phyloP scores from a whole-genome alignment of 768 basidiomycete species.

The Rhodotorula babjevae region DNA sequence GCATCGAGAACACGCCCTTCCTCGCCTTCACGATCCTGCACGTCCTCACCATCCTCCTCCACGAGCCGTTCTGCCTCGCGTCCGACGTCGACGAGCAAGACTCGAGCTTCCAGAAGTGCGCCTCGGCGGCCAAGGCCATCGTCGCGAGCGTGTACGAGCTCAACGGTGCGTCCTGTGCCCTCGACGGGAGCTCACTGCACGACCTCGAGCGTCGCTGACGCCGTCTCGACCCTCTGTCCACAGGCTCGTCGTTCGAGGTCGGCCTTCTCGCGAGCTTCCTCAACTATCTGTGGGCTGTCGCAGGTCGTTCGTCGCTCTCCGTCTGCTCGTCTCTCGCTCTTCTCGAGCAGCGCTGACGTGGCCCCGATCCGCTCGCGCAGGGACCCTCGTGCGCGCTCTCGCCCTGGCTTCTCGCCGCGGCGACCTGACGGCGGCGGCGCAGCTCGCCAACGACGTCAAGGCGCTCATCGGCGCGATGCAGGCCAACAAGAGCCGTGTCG shows the following conservation, averaged over 20 bases:
- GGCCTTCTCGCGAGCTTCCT: slow-evolving; percentile 23
- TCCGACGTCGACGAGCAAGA: background rate
- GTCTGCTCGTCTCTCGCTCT: too few relatives aligned
- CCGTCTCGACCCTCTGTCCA: too few relatives aligned
- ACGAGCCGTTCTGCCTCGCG: slow-evolving; percentile 32
- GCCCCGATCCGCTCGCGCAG: background rate
- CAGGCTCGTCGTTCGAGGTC: slow-evolving; percentile 30
- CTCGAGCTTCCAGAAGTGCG: background rate
- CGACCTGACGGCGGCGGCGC: slow-evolving; percentile 1
- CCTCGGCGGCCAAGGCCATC: slow-evolving; percentile 12
- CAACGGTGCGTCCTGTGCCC: background rate
- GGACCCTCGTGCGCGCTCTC: slow-evolving; percentile 22
- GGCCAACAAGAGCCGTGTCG: slow-evolving; percentile 6
- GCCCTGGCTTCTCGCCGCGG: background rate
- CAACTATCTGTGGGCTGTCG: slow-evolving; percentile 22
- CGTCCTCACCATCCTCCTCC: slow-evolving; percentile 32
- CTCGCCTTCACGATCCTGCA: slow-evolving; percentile 24
- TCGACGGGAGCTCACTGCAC: background rate
- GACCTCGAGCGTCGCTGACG: too few relatives aligned
- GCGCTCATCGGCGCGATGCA: slow-evolving; percentile 11
- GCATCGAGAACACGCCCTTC: slow-evolving; percentile 11
- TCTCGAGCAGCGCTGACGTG: background rate
- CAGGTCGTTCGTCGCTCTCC: slow-evolving; percentile 4
- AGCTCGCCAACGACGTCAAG: slow-evolving; percentile 9
- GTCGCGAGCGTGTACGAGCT: slow-evolving; percentile 11